phyloP scores from a whole-genome alignment of 345 rosid genomes.

The Clausena lansium region DNA sequence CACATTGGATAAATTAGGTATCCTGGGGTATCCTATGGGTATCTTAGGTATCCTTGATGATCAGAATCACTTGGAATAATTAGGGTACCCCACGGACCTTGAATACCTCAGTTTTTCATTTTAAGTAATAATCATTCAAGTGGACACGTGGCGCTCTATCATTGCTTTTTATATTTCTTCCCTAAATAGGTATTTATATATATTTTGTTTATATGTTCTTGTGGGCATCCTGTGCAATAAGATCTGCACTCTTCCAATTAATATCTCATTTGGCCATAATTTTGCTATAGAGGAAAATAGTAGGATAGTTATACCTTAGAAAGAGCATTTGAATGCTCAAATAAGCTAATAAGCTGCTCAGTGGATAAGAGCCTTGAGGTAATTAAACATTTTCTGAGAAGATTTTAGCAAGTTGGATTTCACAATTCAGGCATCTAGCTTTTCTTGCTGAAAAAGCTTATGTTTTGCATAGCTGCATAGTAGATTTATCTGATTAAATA shows the following conservation, averaged over 20 bases:
- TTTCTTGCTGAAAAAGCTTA: neutral
- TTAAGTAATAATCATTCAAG: too few relatives aligned
- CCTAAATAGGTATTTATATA: constrained; percentile 17
- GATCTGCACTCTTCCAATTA: neutral
- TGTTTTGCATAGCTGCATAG: neutral
- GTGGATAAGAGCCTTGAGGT: neutral
- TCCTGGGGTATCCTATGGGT: too few relatives aligned
- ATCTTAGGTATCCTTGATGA: too few relatives aligned
- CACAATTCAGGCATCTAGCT: neutral
- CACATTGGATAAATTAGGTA: too few relatives aligned
- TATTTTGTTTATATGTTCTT: constrained; percentile 5
- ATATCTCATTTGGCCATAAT: constrained; percentile 7
- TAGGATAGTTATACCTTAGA: neutral
- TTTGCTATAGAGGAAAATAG: neutral
- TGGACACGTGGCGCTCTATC: too few relatives aligned
- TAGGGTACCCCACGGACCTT: too few relatives aligned
- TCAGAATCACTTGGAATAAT: too few relatives aligned
- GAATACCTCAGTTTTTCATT: too few relatives aligned
- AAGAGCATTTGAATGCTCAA: neutral
- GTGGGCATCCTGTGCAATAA: neutral
- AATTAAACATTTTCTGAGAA: neutral
- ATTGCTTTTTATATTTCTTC: too few relatives aligned
- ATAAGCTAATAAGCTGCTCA: neutral
- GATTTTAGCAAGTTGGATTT: neutral
- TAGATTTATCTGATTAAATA: neutral